A percentile compares a stretch with the other conserved stretches of the same genome.
These are phyloP conservation scores for Kregervanrija fluxuum DNA, from an alignment of 805 yeast species.

Conservation along the genomic window DNA sequence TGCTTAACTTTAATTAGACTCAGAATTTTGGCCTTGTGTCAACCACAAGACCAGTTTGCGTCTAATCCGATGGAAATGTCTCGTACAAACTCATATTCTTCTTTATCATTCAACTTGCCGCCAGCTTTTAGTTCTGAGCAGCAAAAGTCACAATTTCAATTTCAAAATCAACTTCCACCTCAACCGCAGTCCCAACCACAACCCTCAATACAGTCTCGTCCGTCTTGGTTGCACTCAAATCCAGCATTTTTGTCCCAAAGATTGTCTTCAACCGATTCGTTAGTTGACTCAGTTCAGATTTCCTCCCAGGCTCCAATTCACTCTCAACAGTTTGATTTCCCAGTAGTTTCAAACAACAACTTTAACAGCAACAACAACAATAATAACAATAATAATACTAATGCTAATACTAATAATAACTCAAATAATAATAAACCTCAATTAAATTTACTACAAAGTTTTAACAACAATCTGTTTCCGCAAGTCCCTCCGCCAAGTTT, in stretches of 20 bases:
- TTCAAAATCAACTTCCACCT: neutral
- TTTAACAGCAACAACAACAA: conserved; percentile 7
- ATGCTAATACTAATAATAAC: too few relatives aligned
- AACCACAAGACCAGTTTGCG: conserved; percentile 2
- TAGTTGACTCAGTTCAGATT: conserved; percentile 26
- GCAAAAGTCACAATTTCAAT: neutral
- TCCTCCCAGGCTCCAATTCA: conserved; percentile 4
- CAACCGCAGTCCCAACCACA: neutral
- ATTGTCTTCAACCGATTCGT: conserved; percentile 27
- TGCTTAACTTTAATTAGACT: conserved; percentile 26
- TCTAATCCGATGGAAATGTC: conserved; percentile 1
- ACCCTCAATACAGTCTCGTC: conserved; percentile 15
- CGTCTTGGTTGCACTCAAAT: conserved; percentile 30
- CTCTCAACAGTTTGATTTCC: conserved; percentile 3
- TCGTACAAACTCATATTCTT: conserved; percentile 6
- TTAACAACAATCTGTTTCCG: neutral
- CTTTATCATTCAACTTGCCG: conserved; percentile 1
- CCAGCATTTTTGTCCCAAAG: conserved; percentile 24
- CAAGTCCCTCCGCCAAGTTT: neutral
- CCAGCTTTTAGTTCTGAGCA: neutral
- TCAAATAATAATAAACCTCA: neutral
- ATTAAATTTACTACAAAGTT: neutral
- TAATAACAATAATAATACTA: neutral
- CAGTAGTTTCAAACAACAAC: conserved; percentile 2
- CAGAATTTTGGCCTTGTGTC: conserved; percentile 26